phyloP scores from a whole-genome alignment of 2,329 filamentous ascomycete species.

The Setomelanomma holmii region DNA sequence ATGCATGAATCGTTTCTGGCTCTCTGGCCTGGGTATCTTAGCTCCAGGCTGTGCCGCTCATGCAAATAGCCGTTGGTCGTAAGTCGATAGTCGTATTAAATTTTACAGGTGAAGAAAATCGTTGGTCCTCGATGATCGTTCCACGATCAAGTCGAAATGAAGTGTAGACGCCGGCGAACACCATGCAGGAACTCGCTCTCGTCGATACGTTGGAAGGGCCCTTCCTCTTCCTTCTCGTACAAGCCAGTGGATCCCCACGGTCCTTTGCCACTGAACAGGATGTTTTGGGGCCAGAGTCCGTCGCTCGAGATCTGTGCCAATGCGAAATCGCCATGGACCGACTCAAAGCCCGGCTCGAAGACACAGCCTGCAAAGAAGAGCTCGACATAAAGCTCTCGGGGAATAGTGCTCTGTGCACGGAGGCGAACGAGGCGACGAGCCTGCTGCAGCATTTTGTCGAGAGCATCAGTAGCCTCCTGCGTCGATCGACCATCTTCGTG shows the following conservation, averaged over 20 bases:
- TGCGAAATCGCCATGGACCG: slow-evolving; percentile 59
- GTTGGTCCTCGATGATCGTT: slow-evolving; percentile 20
- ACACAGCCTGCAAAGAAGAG: slow-evolving; percentile 61
- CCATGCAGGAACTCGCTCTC: slow-evolving; percentile 50
- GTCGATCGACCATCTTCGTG: slow-evolving; percentile 48
- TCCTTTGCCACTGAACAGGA: slow-evolving; percentile 53
- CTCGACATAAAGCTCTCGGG: slow-evolving; percentile 54
- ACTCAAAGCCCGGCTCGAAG: slow-evolving; percentile 55
- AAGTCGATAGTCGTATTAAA: slow-evolving; percentile 24
- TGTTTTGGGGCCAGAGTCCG: slow-evolving; percentile 51
- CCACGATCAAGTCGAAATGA: slow-evolving; percentile 44
- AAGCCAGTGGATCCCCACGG: slow-evolving; percentile 59
- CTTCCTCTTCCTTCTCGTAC: slow-evolving; percentile 58
- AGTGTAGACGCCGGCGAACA: slow-evolving; percentile 44
- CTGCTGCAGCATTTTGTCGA: slow-evolving; percentile 51
- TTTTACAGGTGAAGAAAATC: slow-evolving; percentile 28
- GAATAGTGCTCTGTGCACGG: slow-evolving; percentile 47
- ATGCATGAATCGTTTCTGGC: slow-evolving; percentile 30
- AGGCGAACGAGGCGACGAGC: slow-evolving; percentile 51
- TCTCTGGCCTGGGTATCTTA: slow-evolving; percentile 41
- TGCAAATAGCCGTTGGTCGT: slow-evolving; percentile 39
- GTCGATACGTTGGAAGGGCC: slow-evolving; percentile 48
- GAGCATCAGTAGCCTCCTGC: slow-evolving; percentile 43
- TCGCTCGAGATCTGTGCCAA: slow-evolving; percentile 51
- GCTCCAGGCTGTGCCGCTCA: slow-evolving; percentile 43